These are phyloP conservation scores for Russula foetens DNA, from an alignment of 768 basidiomycete genomes.

Conservation along the genomic window DNA sequence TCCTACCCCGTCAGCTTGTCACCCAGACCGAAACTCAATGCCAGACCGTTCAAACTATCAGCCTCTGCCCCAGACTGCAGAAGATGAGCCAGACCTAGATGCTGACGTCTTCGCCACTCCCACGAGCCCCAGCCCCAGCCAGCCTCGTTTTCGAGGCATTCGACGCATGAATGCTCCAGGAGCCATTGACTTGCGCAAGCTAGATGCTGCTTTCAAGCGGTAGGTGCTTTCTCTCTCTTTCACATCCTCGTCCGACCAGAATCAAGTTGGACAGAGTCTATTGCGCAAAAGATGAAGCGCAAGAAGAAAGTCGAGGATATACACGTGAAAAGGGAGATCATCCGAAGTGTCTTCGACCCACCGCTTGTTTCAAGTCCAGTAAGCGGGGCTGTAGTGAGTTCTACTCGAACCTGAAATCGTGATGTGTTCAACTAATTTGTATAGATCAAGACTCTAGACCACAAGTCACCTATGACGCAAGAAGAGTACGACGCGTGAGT, in stretches of 20 bases:
- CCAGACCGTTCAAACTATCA: constrained; percentile 40
- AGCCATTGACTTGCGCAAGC: constrained; percentile 68
- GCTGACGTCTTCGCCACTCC: constrained; percentile 24
- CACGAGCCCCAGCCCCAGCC: constrained; percentile 15
- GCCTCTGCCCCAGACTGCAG: constrained; percentile 35
- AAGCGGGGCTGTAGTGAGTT: constrained; percentile 33
- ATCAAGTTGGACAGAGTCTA: constrained; percentile 75
- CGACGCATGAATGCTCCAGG: constrained; percentile 41
- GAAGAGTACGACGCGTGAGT: constrained; percentile 63
- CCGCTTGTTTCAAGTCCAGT: constrained; percentile 32
- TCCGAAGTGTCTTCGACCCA: constrained; percentile 76
- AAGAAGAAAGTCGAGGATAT: constrained; percentile 59
- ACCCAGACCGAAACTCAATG: constrained; percentile 29
- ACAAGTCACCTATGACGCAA: constrained; percentile 67
- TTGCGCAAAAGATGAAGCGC: constrained; percentile 76
- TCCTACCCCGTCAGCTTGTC: not conserved
- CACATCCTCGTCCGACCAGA: not conserved
- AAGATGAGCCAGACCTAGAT: constrained; percentile 31
- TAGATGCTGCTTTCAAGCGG: constrained; percentile 83
- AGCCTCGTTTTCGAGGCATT: constrained; percentile 12
- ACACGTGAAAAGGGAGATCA: constrained; percentile 62
- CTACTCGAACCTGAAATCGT: not conserved
- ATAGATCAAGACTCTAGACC: constrained; percentile 75
- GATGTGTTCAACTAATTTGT: not conserved
- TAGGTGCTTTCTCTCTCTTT: constrained; percentile 22